Conservation (phyloP, 176 grass and related monocot species). For the Cenchrus fungigraminus region DNA sequence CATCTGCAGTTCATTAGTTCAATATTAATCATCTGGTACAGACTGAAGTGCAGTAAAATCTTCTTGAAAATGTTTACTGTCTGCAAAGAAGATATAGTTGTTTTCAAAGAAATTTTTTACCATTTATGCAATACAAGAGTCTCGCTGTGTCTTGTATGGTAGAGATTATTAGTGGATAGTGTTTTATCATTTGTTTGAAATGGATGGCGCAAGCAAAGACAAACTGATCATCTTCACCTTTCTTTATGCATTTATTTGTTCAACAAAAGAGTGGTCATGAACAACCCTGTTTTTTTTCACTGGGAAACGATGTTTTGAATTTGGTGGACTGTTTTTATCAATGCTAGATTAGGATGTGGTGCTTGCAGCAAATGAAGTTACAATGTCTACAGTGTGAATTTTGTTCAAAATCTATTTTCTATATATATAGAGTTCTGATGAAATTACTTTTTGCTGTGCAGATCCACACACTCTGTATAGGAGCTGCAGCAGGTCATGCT, state of each 20-base stretch:
- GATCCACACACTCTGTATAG: constrained; percentile 86
- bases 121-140: background rate
- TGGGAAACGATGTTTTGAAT: constrained; percentile 29
- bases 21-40: constrained; percentile 10
- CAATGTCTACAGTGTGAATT: constrained; percentile 16
- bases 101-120: background rate
- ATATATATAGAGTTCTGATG: background rate
- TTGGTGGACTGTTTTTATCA: background rate
- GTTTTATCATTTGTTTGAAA: constrained; percentile 16
- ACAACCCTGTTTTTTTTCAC: background rate
- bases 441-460: constrained; percentile 47
- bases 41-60: background rate
- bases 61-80: constrained; percentile 4
- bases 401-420: constrained; percentile 19
- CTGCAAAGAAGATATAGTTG: background rate
- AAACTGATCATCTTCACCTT: background rate
- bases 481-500: constrained; percentile 81
- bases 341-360: constrained; percentile 17
- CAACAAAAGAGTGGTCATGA: constrained; percentile 11
- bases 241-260: constrained; percentile 25
- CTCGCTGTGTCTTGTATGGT: background rate
- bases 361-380: constrained; percentile 13
- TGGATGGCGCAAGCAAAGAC: background rate
- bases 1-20: constrained; percentile 23
- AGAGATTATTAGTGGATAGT: background rate